Base-by-base conservation (phyloP, 768 basidiomycete species). In the Tephrocybe rancida region DNA sequence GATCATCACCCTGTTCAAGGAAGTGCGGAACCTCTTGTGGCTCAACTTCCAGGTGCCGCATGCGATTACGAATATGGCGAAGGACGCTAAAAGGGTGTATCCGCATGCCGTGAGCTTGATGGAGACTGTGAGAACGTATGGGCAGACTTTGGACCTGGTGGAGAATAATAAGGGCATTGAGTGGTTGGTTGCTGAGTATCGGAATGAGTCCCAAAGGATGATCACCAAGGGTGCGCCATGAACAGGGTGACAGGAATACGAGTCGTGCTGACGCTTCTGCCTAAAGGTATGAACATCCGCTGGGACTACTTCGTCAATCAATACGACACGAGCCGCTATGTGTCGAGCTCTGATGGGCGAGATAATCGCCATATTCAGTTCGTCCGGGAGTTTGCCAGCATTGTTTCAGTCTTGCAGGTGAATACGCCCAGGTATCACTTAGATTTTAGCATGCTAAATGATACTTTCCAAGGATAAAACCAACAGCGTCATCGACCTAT, bases 51-150 rank as follows among this genome's bases (percentile, higher is more conserved):
- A 90, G 65, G 95, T 98, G 2, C 96, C 95, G 21, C 94, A 98
- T 73, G 86, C 90, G 48, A 93, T 92, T 58, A 88, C 88, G 62
- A 97, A 95, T 67, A 90, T 97, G 84, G 97, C 97, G 30, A 99
- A 98, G 76, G 96, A 99, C 61, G 97, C 97, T 55, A 98, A 97
- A 78, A 77, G 94, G 61, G 95, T 98, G 55, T 99, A 99, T 67
- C 95, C 95, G 0, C 95, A 98, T 75, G 97, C 97, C 2, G 96
- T 98, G 60, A 94, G 92, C 64, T 71, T 94, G 70, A 98, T 98
- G 96, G 97, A 99, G 77, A 96, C 95, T 0, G 94, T 98, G n/a
- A 78, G 95, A 67, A 98, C 94, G 25, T 98, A 99, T 71, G 90
- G 90, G 18, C 97, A 99, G 75, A 97, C 93, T 0, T 73, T 97